Percentiles rank a stretch among this genome's conserved stretches.
phyloP scores from a whole-genome alignment of 768 basidiomycete genomes.

The Rhodotorula graminis region DNA sequence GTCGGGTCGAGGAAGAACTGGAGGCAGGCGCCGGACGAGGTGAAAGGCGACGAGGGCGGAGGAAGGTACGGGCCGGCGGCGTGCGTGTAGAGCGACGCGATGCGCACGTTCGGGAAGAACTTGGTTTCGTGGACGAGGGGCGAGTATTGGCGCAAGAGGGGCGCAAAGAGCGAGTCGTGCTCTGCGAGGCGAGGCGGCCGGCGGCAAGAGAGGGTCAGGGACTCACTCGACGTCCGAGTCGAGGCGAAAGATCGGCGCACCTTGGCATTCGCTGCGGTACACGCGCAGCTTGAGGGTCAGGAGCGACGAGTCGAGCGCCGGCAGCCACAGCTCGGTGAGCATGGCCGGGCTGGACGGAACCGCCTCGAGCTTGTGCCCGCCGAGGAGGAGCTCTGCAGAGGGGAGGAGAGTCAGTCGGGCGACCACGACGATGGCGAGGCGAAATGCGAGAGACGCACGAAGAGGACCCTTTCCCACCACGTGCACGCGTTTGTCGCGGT shows the following conservation, averaged over 20 bases:
- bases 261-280: constrained; percentile 11
- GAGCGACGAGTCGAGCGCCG: constrained; percentile 26
- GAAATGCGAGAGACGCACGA: constrained; percentile 6
- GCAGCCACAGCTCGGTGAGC: constrained; percentile 22
- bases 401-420: neutral
- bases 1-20: constrained; percentile 43
- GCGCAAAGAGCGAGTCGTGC: constrained; percentile 53
- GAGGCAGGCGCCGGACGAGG: constrained; percentile 26
- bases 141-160: constrained; percentile 64
- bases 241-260: neutral
- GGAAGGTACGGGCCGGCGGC: constrained; percentile 62
- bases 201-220: neutral
- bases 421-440: no score
- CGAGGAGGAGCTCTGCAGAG: constrained; percentile 6
- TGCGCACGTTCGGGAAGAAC: constrained; percentile 53
- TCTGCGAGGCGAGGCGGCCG: neutral
- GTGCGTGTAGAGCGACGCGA: constrained; percentile 62
- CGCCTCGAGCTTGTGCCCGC: neutral
- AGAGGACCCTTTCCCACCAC: constrained; percentile 17
- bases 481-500: neutral
- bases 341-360: neutral
- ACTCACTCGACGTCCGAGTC: neutral
- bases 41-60: constrained; percentile 40
- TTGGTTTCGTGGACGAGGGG: constrained; percentile 64
- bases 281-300: constrained; percentile 19